Conservation (phyloP, 2,329 filamentous ascomycete species). For the Aspergillus sp. region DNA sequence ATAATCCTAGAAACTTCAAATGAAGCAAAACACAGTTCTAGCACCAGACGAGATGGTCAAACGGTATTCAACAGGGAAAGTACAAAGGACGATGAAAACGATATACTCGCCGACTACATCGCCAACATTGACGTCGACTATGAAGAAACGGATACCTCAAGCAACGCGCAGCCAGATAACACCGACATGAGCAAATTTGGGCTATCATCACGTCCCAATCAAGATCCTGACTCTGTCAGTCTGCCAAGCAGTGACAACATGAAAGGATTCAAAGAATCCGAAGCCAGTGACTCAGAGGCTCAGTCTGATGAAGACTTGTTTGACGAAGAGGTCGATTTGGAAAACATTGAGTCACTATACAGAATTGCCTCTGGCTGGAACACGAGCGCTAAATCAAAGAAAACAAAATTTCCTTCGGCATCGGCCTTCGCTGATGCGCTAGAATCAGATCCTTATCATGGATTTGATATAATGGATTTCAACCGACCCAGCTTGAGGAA, state of each 20-base stretch:
- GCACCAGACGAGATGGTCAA: not conserved
- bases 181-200: not conserved
- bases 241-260: not conserved
- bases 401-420: constrained; percentile 39
- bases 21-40: not conserved
- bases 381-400: not conserved
- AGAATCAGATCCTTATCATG: constrained; percentile 56
- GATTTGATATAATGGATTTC: constrained; percentile 81
- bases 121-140: constrained; percentile 32
- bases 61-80: not conserved
- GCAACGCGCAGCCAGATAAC: not conserved
- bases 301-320: not conserved
- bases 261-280: not conserved
- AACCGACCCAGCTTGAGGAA: constrained; percentile 61
- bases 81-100: constrained; percentile 44
- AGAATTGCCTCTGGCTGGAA: not conserved
- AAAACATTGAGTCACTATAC: not conserved
- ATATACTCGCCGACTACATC: constrained; percentile 34
- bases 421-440: constrained; percentile 52
- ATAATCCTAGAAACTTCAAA: not conserved
- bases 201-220: not conserved
- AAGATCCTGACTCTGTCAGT: not conserved
- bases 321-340: not conserved
- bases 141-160: constrained; percentile 3
- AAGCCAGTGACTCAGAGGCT: not conserved